Evolutionary conservation across 371 early-diverging fungal genomes (phyloP), one percentile per base, ranked within the genome.

Genomic region (Mortierella sp.): DNA sequence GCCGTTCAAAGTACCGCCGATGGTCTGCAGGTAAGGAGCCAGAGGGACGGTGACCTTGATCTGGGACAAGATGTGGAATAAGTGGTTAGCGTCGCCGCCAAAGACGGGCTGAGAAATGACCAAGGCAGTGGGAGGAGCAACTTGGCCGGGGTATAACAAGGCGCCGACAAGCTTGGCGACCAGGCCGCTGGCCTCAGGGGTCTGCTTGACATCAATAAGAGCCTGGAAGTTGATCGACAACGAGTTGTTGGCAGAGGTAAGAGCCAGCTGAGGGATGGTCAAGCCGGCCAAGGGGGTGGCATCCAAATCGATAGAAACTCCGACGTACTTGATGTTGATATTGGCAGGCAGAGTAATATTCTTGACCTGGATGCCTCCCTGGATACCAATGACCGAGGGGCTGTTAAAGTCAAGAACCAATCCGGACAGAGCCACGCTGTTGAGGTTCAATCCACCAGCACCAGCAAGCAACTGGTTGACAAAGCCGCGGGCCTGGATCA

Each of bases 41-140:
- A 81, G 69, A 53, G 81, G 69, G 48, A 84, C 44, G 69, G 69
- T 77, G 44, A 80, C 31, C 77, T 79, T 81, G 75, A 86, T 69
- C 74, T 81, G 79, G 21, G 78, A 78, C 40, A 86, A 37, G 69
- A 86, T 78, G 46, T 81, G 79, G 79, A 86, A 86, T 51, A 81
- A 74, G 46, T 79, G 79, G 72, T 81, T 37, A 71, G 77, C 71
- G 69, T 81, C 81, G 34, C 82, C 86, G 26, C 82, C 86, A 76
- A 86, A 79, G 54, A 81, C 86, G 59, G 81, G 81, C 44, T 86
- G 61, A 46, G 73, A 81, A 72, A 86, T 77, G 59, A 86, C 82
- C 11, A 71, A 28, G 72, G 79, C 75, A 31, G 81, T 81, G 24
- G 81, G 86, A 53, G 86, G 82, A 26, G 76, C 37, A 24, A 86